Base-by-base conservation (phyloP, 208 protist species). In the Paratrypanosoma confusum region DNA sequence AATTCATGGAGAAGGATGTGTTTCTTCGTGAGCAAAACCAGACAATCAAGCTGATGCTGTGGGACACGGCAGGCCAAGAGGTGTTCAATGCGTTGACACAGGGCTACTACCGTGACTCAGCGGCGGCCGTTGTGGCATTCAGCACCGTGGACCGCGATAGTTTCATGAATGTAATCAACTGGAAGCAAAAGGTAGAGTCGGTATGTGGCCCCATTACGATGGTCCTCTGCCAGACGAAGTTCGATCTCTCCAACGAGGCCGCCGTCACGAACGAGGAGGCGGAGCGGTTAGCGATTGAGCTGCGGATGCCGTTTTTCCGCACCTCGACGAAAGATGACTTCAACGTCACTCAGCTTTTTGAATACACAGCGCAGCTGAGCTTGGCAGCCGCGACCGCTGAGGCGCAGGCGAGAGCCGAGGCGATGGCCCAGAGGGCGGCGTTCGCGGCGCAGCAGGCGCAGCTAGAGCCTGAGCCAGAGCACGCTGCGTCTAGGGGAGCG, bases 21-120 rank as follows among this genome's bases (percentile, higher is more conserved):
- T 87, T 75, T 39, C 24, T 90, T 24, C 59, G 65, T 7, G 38
- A 63, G 13, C 57, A 51, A 6, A 64, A 77, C 28, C 69, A 72
- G 2, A 68, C 57, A n/a, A 70, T 95, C 35, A 81, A 81, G 39
- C 62, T 96, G 13, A 87, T 94, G 75, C 71, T 97, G 10, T 97
- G 93, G 91, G 93, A 97, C 61, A 97, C 89, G 1, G 89, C 93
- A 3, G 93, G 93, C 8, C 83, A 96, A 43, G 88, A 95, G 51
- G 81, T 90, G 50, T 95, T 95, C 43, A 93, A 90, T 32, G 64
- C 76, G 7, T 63, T 97, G n/a, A 94, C 86, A 7, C 71, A 79
- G 50, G 68, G 61, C n/a, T 96, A 96, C 67, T 96, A 96, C 65
- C 80, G 81, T 32, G 86, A 83, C 27, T 70, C 88, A 3, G 75